phyloP scores from a whole-genome alignment of 148 eudicot species.

The Rheum nobile region DNA sequence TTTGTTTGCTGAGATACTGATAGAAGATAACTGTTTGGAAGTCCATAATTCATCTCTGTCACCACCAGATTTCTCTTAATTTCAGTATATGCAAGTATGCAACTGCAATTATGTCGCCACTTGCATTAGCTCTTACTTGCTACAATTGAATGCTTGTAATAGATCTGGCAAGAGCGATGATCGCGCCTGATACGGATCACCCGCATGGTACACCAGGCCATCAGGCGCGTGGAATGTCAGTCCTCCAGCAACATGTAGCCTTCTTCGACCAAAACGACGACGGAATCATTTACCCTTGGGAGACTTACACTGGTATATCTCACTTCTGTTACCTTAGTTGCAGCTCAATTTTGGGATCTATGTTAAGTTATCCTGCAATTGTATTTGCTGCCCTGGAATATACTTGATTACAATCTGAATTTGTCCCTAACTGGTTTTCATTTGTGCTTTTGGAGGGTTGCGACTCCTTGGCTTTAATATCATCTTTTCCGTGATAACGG shows the following conservation, averaged over 20 bases:
- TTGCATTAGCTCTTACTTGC: background rate
- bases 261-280: constrained; percentile 58
- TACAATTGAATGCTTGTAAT: background rate
- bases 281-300: constrained; percentile 75
- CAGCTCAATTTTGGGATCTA: background rate
- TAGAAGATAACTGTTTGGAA: too few relatives aligned
- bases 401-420: background rate
- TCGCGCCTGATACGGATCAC: constrained; percentile 51
- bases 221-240: constrained; percentile 33
- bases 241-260: constrained; percentile 67
- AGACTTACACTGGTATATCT: constrained; percentile 45
- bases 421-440: background rate
- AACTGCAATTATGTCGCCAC: background rate
- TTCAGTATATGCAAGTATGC: background rate
- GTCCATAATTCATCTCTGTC: too few relatives aligned
- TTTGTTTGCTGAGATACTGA: too few relatives aligned
- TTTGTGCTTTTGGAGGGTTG: constrained; percentile 28
- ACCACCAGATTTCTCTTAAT: background rate
- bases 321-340: background rate
- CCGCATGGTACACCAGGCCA: constrained; percentile 58
- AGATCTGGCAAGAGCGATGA: constrained; percentile 62
- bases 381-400: background rate
- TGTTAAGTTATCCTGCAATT: background rate
- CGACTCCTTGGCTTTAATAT: constrained; percentile 64
- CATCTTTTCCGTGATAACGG: constrained; percentile 38